Evolutionary conservation across 441 rosid species (phyloP), one percentile per base, ranked within the genome.

Genomic region (Gossypium aridum): DNA sequence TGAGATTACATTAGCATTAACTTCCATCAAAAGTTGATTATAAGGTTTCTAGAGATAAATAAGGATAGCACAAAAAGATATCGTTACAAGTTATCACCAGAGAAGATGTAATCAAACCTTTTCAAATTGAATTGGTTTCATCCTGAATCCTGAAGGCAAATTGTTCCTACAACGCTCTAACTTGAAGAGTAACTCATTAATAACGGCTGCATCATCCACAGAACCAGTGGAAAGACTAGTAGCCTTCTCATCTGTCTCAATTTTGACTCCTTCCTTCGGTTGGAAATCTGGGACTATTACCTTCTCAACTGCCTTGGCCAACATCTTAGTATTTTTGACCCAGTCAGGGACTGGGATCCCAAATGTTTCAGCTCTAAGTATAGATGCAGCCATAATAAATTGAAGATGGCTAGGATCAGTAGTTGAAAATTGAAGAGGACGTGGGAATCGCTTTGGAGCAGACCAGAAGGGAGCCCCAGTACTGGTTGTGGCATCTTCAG

Each of bases 381-480:
- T 86, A 45, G 99, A 83, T 62, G 91, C 92, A 28, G 99, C 96
- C 90, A 84, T 81, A 70, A 89, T 73, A 79, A 88, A 96, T 22
- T 87, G 90, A 60, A 94, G 89, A 71, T 90, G 93, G 77, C 92
- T 86, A 23, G 77, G 77, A 82, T 96, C 99, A n/a, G 85, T 78
- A 25, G 85, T 71, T 55, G 97, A 89, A 85, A 91, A 93, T 73
- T 83, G 85, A 61, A 92, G 89, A 1, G 99, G 92, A 4, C 55
- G 94, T 31, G 99, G 99, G 79, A 96, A 93, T 28, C 97, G 87
- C 87, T 96, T 96, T 59, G 99, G 98, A 56, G 98, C 98, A 49
- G 99, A 96, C 97, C 99, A 96, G 85, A 96, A 96, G 23, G 97
- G 97, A 64, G 92, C 86, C 74, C 99, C 97, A 0, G 83, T 96